Base-by-base conservation (phyloP, 148 eudicot genomes). In the Selenicereus undatus region DNA sequence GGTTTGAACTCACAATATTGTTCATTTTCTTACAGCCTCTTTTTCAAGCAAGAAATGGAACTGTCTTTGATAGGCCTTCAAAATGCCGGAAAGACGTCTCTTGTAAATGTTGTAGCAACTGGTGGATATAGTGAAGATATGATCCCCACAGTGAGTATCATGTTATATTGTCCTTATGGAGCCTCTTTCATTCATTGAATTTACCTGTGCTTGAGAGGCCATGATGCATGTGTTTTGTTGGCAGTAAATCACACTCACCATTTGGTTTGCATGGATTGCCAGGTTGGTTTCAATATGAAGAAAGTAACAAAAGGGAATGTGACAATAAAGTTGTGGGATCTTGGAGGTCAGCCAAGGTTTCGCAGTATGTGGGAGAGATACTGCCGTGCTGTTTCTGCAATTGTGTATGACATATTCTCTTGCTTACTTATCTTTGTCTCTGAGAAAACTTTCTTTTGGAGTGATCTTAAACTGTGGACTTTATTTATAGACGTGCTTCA, bases 281-380 rank as follows among this genome's bases (percentile, higher is more conserved):
- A 96, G 99, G 99, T 96, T 60, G 99, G 99, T 62, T 96, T 96
- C 75, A 96, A 96, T 84, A 91, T 96, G 97, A 91, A 89, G 86
- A 94, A 94, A 85, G 99, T 94, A 73, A 96, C 99, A 77, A 97
- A 94, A 85, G 99, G 98, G 78, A 97, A 92, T 83, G 99, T 97
- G 36, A 94, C 98, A 45, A 97, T 97, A 85, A 97, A 97, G 87
- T 84, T 97, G 88, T 97, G 99, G 99, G 98, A 97, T 92, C 97
- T 97, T 85, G 99, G 99, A 51, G 99, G 98, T 82, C 99, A 97
- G 85, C 99, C 99, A 84, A 89, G 99, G 86, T 97, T 96, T 71
- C 93, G 99, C 66, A 94, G 98, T 81, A 96, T 96, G 99, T 96
- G 99, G 99, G 99, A 96, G 90, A 89, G 99, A 93, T 96, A 96